Conservation (phyloP, 2,329 filamentous ascomycete species). For the Nannizziopsis arthrosporioides region DNA sequence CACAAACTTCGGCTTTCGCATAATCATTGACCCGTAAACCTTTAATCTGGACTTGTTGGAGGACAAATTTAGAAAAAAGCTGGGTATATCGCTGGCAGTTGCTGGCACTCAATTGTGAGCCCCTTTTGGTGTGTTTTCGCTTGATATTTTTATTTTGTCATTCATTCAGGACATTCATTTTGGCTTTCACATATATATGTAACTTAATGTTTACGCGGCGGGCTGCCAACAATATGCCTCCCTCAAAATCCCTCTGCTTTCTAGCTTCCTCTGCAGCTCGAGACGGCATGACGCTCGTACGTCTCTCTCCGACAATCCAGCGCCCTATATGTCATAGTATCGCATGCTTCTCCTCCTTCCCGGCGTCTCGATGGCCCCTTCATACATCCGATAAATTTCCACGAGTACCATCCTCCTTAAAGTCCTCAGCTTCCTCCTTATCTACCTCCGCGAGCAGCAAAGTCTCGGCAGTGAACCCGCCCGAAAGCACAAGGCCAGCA, state of each 20-base stretch:
- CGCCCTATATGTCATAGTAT: not conserved
- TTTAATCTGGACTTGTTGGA: no score
- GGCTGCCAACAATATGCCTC: not conserved
- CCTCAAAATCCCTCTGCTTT: not conserved
- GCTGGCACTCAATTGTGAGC: no score
- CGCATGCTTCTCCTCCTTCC: slow-evolving; percentile 7
- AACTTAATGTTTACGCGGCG: no score
- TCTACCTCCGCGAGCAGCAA: slow-evolving; percentile 14
- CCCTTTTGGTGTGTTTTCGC: no score
- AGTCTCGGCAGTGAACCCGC: slow-evolving; percentile 15
- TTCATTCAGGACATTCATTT: no score
- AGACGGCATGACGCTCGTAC: not conserved
- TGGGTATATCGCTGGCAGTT: no score
- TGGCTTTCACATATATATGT: no score
- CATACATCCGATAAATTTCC: slow-evolving; percentile 4
- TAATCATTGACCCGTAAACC: no score
- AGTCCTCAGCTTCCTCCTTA: slow-evolving; percentile 1
- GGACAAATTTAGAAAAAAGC: not conserved
- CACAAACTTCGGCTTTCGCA: not conserved
- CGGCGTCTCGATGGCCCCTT: not conserved
- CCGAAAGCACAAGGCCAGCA: slow-evolving; percentile 45
- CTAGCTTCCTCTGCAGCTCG: not conserved
- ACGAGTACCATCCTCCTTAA: not conserved
- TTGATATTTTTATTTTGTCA: no score
- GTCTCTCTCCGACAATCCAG: not conserved